Evolutionary conservation across 495 filamentous ascomycete genomes (phyloP), one percentile per base, ranked within the genome.

Genomic region (Friedmanniomyces endolithicus): DNA sequence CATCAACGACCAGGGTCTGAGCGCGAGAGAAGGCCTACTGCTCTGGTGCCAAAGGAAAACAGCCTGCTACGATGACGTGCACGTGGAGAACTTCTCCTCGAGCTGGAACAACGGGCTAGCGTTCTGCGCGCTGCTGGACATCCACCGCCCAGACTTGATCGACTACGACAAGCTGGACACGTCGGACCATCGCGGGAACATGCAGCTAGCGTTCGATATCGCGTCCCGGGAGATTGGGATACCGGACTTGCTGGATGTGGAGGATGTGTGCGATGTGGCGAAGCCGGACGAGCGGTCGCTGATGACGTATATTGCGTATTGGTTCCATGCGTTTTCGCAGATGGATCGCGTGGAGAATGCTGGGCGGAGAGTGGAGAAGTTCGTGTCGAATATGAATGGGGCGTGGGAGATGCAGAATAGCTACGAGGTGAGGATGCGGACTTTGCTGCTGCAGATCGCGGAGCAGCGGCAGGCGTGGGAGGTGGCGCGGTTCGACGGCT

Each of bases 251-350:
- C 79, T 98, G 29, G 92, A 98, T 67, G 92, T 97, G 2, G 92
- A 98, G 68, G 92, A 98, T 73, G 94, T 97, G 25, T 95, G 88
- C 68, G 92, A 97, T 67, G 92, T 98, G 14, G 80, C 88, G 11
- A 90, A 87, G 68, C 92, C 92, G 12, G 92, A 98, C 63, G 92
- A 98, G 68, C 85, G 88, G 55, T 90, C 86, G 61, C 76, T 98
- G 66, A 97, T 98, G 90, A 98, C 92, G 6, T 98, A 98, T 65
- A 97, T 98, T 60, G 92, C 92, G 56, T 97, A 97, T 70, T 98
- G 94, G 92, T 98, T 97, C 77, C 92, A 98, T 63, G 94, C 92
- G 55, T 98, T 98, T 64, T 95, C 90, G 22, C 89, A 96, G 65
- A 87, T 98, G 79, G 92, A 98, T 69, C 79, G 88, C 58, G 94